These are phyloP conservation scores for Pseudogymnoascus verrucosus DNA, from an alignment of 2,329 filamentous ascomycete species.

Conservation along the genomic window DNA sequence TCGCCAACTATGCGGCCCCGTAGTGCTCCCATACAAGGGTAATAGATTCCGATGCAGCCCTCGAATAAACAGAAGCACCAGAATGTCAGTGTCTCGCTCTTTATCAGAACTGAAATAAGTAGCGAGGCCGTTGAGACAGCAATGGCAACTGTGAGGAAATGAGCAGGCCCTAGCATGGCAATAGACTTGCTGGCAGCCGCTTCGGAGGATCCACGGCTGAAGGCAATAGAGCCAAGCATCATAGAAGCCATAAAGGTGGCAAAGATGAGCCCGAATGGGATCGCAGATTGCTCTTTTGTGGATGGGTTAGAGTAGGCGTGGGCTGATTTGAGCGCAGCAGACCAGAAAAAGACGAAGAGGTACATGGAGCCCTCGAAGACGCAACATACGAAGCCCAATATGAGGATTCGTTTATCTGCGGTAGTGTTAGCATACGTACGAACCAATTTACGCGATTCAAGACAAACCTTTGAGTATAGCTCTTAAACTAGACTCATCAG, in stretches of 20 bases:
- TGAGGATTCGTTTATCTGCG: conserved; percentile 40
- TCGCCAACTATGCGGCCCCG: conserved; percentile 49
- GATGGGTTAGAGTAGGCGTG: conserved; percentile 33
- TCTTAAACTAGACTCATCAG: conserved; percentile 17
- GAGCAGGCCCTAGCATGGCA: conserved; percentile 21
- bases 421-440: conserved; percentile 16
- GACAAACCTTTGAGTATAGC: conserved; percentile 16
- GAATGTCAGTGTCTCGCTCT: conserved; percentile 39
- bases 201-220: conserved; percentile 28
- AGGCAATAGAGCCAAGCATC: conserved; percentile 49
- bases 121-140: conserved; percentile 31
- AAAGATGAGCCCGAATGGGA: conserved; percentile 45
- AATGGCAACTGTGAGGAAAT: conserved; percentile 34
- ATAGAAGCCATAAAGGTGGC: conserved; percentile 51
- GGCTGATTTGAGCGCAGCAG: conserved; percentile 42
- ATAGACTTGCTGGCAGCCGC: conserved; percentile 16
- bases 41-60: conserved; percentile 49
- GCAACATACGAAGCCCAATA: conserved; percentile 44
- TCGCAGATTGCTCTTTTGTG: conserved; percentile 17
- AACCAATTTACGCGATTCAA: conserved; percentile 13
- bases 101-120: conserved; percentile 35
- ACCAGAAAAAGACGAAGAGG: conserved; percentile 57
- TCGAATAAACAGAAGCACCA: conserved; percentile 52
- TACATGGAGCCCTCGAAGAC: conserved; percentile 56
- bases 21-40: conserved; percentile 45